Evolutionary conservation across 768 basidiomycete species (phyloP).

Genomic region (Phanerochaete sordida): DNA sequence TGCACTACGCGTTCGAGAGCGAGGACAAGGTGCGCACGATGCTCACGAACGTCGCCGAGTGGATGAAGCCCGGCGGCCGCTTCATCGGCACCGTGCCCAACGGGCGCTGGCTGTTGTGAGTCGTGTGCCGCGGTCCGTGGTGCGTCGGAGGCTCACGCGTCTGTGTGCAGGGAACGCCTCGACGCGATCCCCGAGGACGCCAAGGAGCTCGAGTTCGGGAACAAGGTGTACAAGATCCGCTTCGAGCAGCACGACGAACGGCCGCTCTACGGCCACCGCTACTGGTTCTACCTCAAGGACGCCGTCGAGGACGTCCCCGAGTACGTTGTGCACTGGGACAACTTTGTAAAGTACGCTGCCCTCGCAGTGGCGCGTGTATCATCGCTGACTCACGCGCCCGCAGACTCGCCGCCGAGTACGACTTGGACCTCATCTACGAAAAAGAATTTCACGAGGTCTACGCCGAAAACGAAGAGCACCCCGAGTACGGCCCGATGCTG

Average conservation of each 20-base stretch:
- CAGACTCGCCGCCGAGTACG: conserved; percentile 84
- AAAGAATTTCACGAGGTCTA: conserved; percentile 91
- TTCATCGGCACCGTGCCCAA: conserved; percentile 98
- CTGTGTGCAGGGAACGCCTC: conserved; percentile 56
- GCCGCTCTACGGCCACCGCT: conserved; percentile 83
- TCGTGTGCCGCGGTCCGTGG: too few species aligned
- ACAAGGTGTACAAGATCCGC: conserved; percentile 83
- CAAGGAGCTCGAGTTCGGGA: conserved; percentile 79
- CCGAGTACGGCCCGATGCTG: conserved; percentile 82
- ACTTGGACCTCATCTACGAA: conserved; percentile 69
- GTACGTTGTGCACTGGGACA: conserved; percentile 94
- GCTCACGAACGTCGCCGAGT: conserved; percentile 84
- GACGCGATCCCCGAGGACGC: conserved; percentile 62
- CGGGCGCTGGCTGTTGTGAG: conserved; percentile 78
- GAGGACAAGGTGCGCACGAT: conserved; percentile 82
- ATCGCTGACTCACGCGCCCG: not conserved
- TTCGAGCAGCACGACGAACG: conserved; percentile 70
- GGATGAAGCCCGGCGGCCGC: conserved; percentile 80
- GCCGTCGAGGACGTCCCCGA: conserved; percentile 98
- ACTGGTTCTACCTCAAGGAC: conserved; percentile 90
- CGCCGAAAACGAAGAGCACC: conserved; percentile 70
- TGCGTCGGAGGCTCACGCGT: too few species aligned
- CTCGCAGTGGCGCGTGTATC: too few species aligned
- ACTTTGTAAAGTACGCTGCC: conserved; percentile 71
- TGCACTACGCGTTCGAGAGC: conserved; percentile 99